These are phyloP conservation scores for Dichotomopilus funicola DNA, from an alignment of 2,329 filamentous ascomycete species.

Conservation along the genomic window DNA sequence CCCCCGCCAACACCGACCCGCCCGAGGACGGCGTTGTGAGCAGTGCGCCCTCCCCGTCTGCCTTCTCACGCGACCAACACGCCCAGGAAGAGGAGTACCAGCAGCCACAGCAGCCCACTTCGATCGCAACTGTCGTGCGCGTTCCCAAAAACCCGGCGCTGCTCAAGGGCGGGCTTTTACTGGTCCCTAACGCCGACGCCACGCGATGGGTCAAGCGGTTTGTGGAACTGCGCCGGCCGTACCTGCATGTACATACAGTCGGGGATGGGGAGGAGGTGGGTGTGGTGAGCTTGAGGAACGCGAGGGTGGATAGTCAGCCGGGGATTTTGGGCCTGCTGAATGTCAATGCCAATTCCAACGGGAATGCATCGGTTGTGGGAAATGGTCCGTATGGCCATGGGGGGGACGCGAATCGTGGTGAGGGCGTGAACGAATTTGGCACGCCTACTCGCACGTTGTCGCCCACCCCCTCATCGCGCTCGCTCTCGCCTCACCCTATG, in stretches of 20 bases:
- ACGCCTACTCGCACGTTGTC: conserved; percentile 3
- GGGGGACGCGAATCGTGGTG: background rate
- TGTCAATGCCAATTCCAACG: conserved; percentile 21
- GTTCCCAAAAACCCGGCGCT: conserved; percentile 75
- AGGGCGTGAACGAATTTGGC: conserved; percentile 30
- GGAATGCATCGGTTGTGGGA: conserved; percentile 29
- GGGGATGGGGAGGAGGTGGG: conserved; percentile 85
- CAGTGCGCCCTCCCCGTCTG: conserved; percentile 27
- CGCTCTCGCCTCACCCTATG: background rate
- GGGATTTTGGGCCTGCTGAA: conserved; percentile 74
- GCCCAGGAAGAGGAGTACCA: too few species aligned
- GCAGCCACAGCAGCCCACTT: conserved; percentile 47
- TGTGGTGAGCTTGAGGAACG: conserved; percentile 81
- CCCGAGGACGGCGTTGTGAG: conserved; percentile 50
- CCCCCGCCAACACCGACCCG: conserved; percentile 58
- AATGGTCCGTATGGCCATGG: conserved; percentile 36
- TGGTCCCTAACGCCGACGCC: conserved; percentile 75
- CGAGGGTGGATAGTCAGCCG: conserved; percentile 85
- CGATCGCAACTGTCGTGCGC: conserved; percentile 69
- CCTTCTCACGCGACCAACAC: background rate
- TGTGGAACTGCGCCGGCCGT: conserved; percentile 84
- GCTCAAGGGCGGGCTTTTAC: conserved; percentile 79
- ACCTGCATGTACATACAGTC: conserved; percentile 81
- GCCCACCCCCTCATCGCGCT: conserved; percentile 1
- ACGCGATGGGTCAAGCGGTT: conserved; percentile 87